Base-by-base conservation (phyloP, 2,329 filamentous ascomycete species). In the Fusarium floridanum region DNA sequence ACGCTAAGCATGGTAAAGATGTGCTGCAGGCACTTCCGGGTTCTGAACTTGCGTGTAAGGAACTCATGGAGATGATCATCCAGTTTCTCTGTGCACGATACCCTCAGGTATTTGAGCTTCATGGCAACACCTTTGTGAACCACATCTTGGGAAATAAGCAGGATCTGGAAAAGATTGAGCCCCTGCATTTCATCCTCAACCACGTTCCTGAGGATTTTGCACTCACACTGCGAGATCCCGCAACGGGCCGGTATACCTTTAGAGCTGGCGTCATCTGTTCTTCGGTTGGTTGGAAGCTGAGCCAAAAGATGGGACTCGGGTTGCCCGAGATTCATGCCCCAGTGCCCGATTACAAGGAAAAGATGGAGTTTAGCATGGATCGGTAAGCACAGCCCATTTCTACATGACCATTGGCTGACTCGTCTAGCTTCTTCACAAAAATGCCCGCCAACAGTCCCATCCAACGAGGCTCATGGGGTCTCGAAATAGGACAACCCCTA, bases 291-390 rank as follows among this genome's bases (percentile, higher is more conserved):
- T 97, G 95, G 95, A 94, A 92, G 73, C 84, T 97, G 0, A 89
- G 86, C 0, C 89, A 88, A 27, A 97, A 97, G 84, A 91, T 97
- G 64, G 94, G 93, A 0, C 82, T 91, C 74, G 88, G 88, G 24
- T 84, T 97, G 16, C 86, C 91, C 12, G 88, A 91, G 67, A 96
- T 97, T 70, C 95, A 97, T 79, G 83, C 83, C 1, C 87, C 89
- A 0, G 92, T 97, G 24, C 94, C 95, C 0, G 93, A 97, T 77
- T 97, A 96, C 81, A 93, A 93, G 75, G 92, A 94, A 80, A 97
- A 95, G 85, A 95, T 97, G 93, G 89, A 93, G 41, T 93, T 95
- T 73, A 95, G 93, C 45, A 95, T 97, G 92, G 94, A 97, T 78
- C 88, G 94, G 89, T 94, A 83, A 61, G 88, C 79, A 14, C 7